Evolutionary conservation across 164 flowering plant genomes (phyloP), one percentile per base, ranked within the genome.

Genomic region (Aristolochia contorta): DNA sequence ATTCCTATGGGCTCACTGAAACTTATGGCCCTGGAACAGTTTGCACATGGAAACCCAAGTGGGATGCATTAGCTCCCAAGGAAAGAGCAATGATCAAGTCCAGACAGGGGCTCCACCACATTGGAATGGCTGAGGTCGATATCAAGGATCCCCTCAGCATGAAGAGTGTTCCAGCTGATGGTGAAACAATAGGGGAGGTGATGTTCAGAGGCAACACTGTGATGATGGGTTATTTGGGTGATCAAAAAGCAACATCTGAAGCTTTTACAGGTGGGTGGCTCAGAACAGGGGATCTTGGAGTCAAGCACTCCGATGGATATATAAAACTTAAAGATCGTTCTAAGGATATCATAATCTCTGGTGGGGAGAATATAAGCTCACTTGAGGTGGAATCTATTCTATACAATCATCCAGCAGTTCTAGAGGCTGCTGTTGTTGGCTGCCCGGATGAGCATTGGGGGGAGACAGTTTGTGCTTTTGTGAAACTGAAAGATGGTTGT

Each of bases 1-100:
- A 77, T 55, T 67, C 65, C 0, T 89, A 89, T 62, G 97, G 97
- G 3, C 74, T 89, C 75, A 86, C 91, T 16, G 94, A 89, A 71
- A 81, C 79, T 2, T 77, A 77, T n/a, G 91, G 91, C 14, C 84
- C 85, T 0, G 83, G 72, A 13, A 75, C 78, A 6, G 46, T 67
- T 23, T 69, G 78, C 18, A 65, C 73, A 6, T 79, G 80, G 85
- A 69, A 72, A 20, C 75, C 72, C 1, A 79, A 78, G 52, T 72
- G 78, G 77, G 68, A 75, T 49, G 59, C 70, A 16, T 41, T 67
- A 45, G 65, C 72, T 5, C 45, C 56, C 12, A 66, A 67, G 20
- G 69, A 63, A 59, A 30, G 68, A 4, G 74, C 57, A 12, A 67
- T 24, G 56, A 21, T 67, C 37, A 67, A 75, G 68, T 33, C 72